Base-by-base conservation (phyloP, 2,329 filamentous ascomycete species). In the Colletotrichum paranaense region DNA sequence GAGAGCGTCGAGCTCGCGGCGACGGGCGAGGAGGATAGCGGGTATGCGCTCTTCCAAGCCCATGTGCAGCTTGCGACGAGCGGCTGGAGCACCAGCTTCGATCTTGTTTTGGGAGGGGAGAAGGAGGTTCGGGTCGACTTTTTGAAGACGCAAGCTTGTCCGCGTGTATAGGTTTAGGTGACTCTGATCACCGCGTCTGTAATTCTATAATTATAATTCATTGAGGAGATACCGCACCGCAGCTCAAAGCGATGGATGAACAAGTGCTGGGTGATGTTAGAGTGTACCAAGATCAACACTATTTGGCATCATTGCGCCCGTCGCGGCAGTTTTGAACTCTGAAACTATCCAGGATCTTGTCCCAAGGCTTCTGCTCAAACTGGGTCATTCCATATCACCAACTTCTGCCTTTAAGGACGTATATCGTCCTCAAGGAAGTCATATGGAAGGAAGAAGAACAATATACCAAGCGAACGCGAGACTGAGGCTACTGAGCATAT, bases 41-140 rank as follows among this genome's bases (percentile, higher is more conserved):
- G 64, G 22, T 71, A 73, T 38, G 67, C 55, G 24, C 38, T 74
- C 3, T 68, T 75, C 24, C 35, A 64, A 26, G 67, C 35, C 16
- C 59, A 56, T 28, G 67, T 55, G 49, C 67, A 68, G 59, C 74
- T 74, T 26, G 63, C 74, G 16, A 74, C 58, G 35, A 67, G 57
- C 38, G 67, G 63, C n/a, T 72, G 74, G 71, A 74, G 74, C 60
- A 75, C 74, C 46, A 71, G 67, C n/a, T 75, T 71, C 28, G 71
- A 74, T 46, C 72, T 75, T 22, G 56, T 68, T 26, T 59, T 74
- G 16, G 74, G 67, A 30, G 71, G 71, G 1, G 38, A 64, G 4
- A 26, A 57, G 35, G 67, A 60, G 8, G 68, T 67, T 11, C 71
- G 52, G 67, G 42, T 74, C 9, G 74, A 72, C n/a, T 74, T 75